phyloP scores from a whole-genome alignment of 139 green algal species.

The Gonium pectorale region DNA sequence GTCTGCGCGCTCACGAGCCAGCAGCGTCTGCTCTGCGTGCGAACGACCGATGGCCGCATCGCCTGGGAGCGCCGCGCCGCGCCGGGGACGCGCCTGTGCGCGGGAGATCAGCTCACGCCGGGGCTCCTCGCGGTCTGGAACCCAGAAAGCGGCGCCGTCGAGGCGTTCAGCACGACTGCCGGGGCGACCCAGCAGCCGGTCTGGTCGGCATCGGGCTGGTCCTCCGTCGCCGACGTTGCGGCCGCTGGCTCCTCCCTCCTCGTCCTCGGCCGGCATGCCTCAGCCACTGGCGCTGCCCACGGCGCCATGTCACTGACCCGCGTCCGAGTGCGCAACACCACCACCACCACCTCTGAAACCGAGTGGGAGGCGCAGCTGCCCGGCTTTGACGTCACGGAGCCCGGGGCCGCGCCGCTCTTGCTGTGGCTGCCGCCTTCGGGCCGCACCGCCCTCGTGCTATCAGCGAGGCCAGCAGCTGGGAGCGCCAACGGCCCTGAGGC shows the following conservation, averaged over 20 bases:
- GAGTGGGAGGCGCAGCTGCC: neutral
- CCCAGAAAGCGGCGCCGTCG: neutral
- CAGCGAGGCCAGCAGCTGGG: neutral
- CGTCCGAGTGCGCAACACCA: neutral
- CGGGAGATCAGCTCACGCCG: neutral
- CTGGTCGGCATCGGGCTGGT: neutral
- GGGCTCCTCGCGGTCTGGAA: neutral
- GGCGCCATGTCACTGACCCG: too few relatives aligned
- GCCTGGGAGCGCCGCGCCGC: neutral
- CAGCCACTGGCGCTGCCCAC: neutral
- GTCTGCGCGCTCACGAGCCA: neutral
- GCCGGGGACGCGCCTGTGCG: neutral
- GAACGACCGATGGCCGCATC: neutral
- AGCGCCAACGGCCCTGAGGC: neutral
- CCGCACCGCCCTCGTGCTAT: neutral
- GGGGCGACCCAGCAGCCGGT: too few relatives aligned
- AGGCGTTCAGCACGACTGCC: neutral
- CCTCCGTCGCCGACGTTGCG: neutral
- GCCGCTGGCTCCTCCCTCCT: neutral
- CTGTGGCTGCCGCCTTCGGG: neutral
- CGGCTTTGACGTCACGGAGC: neutral
- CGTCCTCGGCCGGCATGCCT: neutral
- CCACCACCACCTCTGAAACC: neutral
- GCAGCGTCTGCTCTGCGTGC: constrained; percentile 7
- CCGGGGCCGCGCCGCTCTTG: neutral